Percentiles rank a stretch among this genome's conserved stretches.
Conservation (phyloP, 2,329 filamentous ascomycete species). For the Mycosphaerella sp. region DNA sequence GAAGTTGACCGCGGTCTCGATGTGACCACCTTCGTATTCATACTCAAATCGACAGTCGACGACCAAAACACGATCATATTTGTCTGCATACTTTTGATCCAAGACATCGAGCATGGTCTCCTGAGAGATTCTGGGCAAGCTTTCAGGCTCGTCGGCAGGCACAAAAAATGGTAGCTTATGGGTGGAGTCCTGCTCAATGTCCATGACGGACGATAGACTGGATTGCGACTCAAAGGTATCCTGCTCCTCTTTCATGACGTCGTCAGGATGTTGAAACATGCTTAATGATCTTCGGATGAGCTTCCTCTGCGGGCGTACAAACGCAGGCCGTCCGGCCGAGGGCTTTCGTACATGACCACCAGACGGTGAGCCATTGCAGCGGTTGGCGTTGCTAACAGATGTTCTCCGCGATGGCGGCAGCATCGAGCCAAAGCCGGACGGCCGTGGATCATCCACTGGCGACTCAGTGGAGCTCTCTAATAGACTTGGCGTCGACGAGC, state of each 20-base stretch:
- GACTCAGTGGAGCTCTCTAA: slow-evolving; percentile 78
- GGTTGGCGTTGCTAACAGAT: slow-evolving; percentile 55
- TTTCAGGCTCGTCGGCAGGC: slow-evolving; percentile 72
- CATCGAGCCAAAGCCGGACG: slow-evolving; percentile 48
- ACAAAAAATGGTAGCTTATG: slow-evolving; percentile 79
- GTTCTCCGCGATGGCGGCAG: slow-evolving; percentile 60
- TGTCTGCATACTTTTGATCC: slow-evolving; percentile 70
- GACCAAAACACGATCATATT: slow-evolving; percentile 75
- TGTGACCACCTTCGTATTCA: slow-evolving; percentile 94
- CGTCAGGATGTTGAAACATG: slow-evolving; percentile 93
- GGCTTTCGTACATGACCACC: slow-evolving; percentile 63
- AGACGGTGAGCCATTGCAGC: slow-evolving; percentile 70
- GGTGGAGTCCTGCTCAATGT: slow-evolving; percentile 69
- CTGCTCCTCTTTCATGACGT: slow-evolving; percentile 75
- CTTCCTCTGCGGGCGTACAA: slow-evolving; percentile 68
- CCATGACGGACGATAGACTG: slow-evolving; percentile 67
- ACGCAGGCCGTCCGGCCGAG: slow-evolving; percentile 47
- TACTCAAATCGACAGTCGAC: slow-evolving; percentile 99
- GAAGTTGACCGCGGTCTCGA: slow-evolving; percentile 87
- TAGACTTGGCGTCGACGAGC: slow-evolving; percentile 59
- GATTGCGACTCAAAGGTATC: slow-evolving; percentile 48
- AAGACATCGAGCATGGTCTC: slow-evolving; percentile 79
- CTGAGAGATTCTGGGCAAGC: slow-evolving; percentile 78
- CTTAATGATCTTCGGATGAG: slow-evolving; percentile 88
- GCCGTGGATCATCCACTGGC: slow-evolving; percentile 63